phyloP scores from a whole-genome alignment of 768 basidiomycete genomes.

The Xerocomellus amylosporus region DNA sequence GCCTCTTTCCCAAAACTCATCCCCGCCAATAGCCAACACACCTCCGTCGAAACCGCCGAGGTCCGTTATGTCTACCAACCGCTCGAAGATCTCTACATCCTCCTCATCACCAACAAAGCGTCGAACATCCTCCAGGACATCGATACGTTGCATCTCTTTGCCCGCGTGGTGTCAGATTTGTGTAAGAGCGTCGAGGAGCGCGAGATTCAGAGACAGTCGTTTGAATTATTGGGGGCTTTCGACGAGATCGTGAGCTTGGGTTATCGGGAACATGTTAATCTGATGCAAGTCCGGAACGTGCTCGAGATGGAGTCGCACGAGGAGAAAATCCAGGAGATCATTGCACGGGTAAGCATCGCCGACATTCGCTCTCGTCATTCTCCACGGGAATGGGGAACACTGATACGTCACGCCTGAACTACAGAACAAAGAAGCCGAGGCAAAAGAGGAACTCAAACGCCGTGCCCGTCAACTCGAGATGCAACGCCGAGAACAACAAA shows the following conservation, averaged over 20 bases:
- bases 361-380: neutral
- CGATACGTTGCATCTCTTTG: slow-evolving; percentile 91
- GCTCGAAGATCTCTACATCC: slow-evolving; percentile 93
- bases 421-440: slow-evolving; percentile 98
- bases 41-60: slow-evolving; percentile 92
- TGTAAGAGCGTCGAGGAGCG: slow-evolving; percentile 84
- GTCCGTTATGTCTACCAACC: slow-evolving; percentile 97
- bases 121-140: slow-evolving; percentile 99
- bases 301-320: slow-evolving; percentile 91
- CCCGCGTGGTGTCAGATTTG: slow-evolving; percentile 89
- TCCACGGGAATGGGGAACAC: neutral
- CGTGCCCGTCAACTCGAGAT: slow-evolving; percentile 97
- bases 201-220: slow-evolving; percentile 86
- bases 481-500: slow-evolving; percentile 93
- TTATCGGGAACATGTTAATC: slow-evolving; percentile 72
- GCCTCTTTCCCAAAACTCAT: slow-evolving; percentile 98
- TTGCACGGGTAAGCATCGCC: slow-evolving; percentile 67
- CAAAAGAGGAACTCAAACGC: slow-evolving; percentile 97
- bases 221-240: slow-evolving; percentile 92
- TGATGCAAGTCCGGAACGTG: slow-evolving; percentile 75
- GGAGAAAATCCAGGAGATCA: slow-evolving; percentile 97
- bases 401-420: neutral
- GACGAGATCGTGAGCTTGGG: slow-evolving; percentile 95
- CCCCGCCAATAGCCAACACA: slow-evolving; percentile 91
- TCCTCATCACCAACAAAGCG: slow-evolving; percentile 97